A percentile compares a stretch with the other conserved stretches of the same genome.
Evolutionary conservation across 2,329 filamentous ascomycete genomes (phyloP).

Genomic region (Pestalotiopsis fici): DNA sequence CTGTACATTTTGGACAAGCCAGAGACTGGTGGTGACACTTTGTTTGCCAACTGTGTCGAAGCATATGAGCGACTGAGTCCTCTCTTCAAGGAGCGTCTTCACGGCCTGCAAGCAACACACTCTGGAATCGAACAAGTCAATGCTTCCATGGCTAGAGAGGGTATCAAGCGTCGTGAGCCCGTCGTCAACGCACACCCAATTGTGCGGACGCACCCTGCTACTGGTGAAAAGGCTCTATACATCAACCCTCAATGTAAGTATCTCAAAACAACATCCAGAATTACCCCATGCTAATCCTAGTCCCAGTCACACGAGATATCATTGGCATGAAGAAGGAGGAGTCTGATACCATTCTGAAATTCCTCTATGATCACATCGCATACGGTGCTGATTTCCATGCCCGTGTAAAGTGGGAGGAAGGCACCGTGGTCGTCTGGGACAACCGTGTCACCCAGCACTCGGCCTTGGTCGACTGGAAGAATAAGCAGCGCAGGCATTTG

Average conservation of each 20-base stretch:
- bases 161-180: slow-evolving; percentile 75
- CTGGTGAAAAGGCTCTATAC: slow-evolving; percentile 81
- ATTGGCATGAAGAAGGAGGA: slow-evolving; percentile 87
- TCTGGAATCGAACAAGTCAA: slow-evolving; percentile 81
- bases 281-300: slow-evolving; percentile 6
- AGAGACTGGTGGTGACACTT: slow-evolving; percentile 77
- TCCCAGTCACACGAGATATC: slow-evolving; percentile 73
- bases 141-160: slow-evolving; percentile 64
- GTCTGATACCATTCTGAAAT: slow-evolving; percentile 74
- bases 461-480: slow-evolving; percentile 80
- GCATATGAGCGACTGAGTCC: slow-evolving; percentile 82
- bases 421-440: slow-evolving; percentile 87
- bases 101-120: slow-evolving; percentile 79
- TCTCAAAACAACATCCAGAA: background rate
- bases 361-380: slow-evolving; percentile 75
- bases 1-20: slow-evolving; percentile 85
- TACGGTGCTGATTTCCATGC: slow-evolving; percentile 72
- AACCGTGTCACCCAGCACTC: slow-evolving; percentile 80
- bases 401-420: slow-evolving; percentile 74
- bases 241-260: slow-evolving; percentile 79
- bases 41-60: slow-evolving; percentile 78
- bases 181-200: slow-evolving; percentile 75
- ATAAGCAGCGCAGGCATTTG: slow-evolving; percentile 75
- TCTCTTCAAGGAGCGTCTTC: slow-evolving; percentile 75
- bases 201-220: slow-evolving; percentile 78